Percentiles rank a stretch among this genome's conserved stretches.
These are phyloP conservation scores for Penicillium aurantiogriseum DNA, from an alignment of 2,329 filamentous ascomycete genomes.

Conservation along the genomic window DNA sequence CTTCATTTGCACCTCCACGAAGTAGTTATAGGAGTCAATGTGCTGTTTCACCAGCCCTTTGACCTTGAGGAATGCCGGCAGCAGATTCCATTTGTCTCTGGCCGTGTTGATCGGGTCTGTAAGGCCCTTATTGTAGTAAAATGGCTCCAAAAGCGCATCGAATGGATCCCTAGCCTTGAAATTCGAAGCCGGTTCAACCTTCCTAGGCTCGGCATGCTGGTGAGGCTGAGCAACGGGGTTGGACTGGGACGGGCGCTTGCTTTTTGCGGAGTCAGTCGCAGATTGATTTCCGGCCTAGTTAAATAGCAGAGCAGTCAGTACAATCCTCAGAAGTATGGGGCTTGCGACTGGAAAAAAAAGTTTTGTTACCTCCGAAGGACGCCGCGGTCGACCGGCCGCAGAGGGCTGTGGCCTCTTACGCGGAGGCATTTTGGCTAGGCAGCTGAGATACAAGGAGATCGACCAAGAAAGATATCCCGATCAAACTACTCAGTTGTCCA, in stretches of 20 bases:
- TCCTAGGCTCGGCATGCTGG: constrained; percentile 17
- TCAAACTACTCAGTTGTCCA: constrained; percentile 13
- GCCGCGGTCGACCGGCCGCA: constrained; percentile 26
- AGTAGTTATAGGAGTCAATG: constrained; percentile 98
- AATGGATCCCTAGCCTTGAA: constrained; percentile 46
- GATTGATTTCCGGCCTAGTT: constrained; percentile 12
- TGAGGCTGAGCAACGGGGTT: constrained; percentile 22
- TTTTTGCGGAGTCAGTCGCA: constrained; percentile 25
- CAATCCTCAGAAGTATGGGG: background rate
- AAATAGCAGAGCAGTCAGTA: constrained; percentile 7
- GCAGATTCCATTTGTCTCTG: constrained; percentile 89
- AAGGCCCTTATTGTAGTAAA: constrained; percentile 66
- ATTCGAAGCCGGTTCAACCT: constrained; percentile 19
- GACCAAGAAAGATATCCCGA: background rate
- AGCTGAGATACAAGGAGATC: constrained; percentile 5
- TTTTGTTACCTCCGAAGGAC: constrained; percentile 35
- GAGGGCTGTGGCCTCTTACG: constrained; percentile 37
- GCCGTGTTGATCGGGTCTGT: constrained; percentile 70
- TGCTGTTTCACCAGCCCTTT: constrained; percentile 97
- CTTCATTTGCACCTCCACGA: constrained; percentile 93
- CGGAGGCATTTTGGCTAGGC: constrained; percentile 35
- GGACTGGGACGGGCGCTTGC: constrained; percentile 30
- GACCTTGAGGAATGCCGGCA: constrained; percentile 96
- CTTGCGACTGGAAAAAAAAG: constrained; percentile 25
- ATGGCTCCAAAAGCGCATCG: constrained; percentile 65